Evolutionary conservation across 257 asterid genomes (phyloP).

Genomic region (Ballota nigra): DNA sequence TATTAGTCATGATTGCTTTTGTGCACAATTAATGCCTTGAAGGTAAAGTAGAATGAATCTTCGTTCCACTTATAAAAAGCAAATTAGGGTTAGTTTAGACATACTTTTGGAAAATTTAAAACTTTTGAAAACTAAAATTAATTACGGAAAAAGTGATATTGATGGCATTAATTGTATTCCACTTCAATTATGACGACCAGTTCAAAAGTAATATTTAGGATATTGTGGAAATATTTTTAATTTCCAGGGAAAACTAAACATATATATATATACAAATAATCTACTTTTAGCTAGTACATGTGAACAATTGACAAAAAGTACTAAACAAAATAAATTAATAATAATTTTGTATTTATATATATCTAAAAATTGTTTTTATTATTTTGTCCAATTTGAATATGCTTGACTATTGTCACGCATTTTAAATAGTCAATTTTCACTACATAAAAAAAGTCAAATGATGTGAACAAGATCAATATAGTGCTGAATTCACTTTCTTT

Average conservation of each 20-base stretch:
- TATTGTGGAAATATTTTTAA: background rate
- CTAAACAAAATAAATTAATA: background rate
- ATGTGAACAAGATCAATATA: background rate
- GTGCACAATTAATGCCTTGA: background rate
- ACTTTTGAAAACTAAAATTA: background rate
- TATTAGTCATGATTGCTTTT: no score
- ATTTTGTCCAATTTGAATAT: background rate
- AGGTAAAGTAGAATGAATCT: background rate
- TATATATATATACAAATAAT: no score
- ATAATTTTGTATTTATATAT: background rate
- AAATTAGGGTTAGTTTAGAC: background rate
- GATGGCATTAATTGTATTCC: background rate
- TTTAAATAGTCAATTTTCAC: background rate
- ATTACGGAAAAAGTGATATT: background rate
- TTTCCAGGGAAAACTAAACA: background rate
- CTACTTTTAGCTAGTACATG: slow-evolving; percentile 5
- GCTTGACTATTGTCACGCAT: background rate
- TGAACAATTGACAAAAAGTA: slow-evolving; percentile 10
- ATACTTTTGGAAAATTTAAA: background rate
- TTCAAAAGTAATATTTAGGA: background rate
- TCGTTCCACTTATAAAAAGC: background rate
- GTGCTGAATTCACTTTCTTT: background rate
- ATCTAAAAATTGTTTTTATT: background rate
- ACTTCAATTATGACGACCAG: background rate
- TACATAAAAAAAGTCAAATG: background rate